A percentile compares a stretch with the other conserved stretches of the same genome.
Conservation (phyloP, 768 basidiomycete genomes). For the Cystoderma amianthinum region DNA sequence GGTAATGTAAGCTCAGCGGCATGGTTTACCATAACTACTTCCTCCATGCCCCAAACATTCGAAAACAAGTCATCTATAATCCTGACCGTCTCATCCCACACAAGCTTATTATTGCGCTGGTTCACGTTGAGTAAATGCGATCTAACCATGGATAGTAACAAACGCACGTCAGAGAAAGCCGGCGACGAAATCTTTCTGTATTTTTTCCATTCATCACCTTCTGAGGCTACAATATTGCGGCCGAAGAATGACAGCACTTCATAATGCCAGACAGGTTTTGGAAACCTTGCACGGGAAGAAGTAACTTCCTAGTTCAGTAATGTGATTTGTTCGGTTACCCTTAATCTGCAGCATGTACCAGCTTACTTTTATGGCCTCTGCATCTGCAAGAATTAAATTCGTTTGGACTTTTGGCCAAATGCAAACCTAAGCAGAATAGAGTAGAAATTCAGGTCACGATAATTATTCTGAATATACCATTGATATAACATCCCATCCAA, state of each 20-base stretch:
- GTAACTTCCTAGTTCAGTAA: conserved; percentile 32
- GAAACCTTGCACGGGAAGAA: conserved; percentile 39
- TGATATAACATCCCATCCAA: conserved; percentile 4
- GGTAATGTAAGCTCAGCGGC: conserved; percentile 37
- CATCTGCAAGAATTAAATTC: conserved; percentile 20
- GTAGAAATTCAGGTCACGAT: background rate
- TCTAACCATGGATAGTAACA: conserved; percentile 1
- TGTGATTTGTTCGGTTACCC: background rate
- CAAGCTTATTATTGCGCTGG: too few relatives aligned
- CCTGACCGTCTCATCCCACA: too few relatives aligned
- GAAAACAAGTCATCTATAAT: too few relatives aligned
- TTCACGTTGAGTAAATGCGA: too few relatives aligned
- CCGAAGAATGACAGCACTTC: conserved; percentile 41
- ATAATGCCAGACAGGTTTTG: conserved; percentile 43
- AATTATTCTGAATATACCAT: background rate
- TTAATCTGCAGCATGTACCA: background rate
- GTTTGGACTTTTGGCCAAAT: background rate
- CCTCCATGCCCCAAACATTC: conserved; percentile 31
- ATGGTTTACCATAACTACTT: conserved; percentile 28
- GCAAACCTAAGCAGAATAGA: background rate
- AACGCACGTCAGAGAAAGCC: conserved; percentile 48
- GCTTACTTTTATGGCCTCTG: conserved; percentile 20
- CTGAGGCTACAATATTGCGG: conserved; percentile 49
- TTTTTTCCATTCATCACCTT: conserved; percentile 24
- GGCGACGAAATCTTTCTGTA: conserved; percentile 52